Evolutionary conservation across 2,329 filamentous ascomycete species (phyloP).

Genomic region (Amauroascus niger): DNA sequence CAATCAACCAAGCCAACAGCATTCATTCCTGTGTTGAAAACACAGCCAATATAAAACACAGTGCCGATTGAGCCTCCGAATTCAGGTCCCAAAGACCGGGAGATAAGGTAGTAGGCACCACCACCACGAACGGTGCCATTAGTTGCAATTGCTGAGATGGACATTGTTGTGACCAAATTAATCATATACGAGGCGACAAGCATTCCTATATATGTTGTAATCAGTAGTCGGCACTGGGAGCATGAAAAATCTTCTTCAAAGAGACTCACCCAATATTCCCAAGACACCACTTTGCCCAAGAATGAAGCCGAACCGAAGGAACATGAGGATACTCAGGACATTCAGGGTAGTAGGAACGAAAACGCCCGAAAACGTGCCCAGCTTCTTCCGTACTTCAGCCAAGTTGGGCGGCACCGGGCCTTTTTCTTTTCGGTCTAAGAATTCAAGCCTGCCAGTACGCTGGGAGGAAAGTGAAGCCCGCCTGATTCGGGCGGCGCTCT

Average conservation of each 20-base stretch:
- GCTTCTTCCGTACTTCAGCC: constrained; percentile 44
- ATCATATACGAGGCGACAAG: constrained; percentile 67
- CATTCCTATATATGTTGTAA: constrained; percentile 44
- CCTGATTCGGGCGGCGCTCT: constrained; percentile 9
- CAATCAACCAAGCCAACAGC: constrained; percentile 79
- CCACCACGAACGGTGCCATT: constrained; percentile 83
- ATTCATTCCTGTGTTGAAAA: constrained; percentile 79
- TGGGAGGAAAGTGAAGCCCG: constrained; percentile 16
- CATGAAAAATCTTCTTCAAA: constrained; percentile 6
- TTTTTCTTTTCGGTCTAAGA: constrained; percentile 28
- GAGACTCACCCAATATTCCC: constrained; percentile 61
- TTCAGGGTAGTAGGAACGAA: constrained; percentile 85
- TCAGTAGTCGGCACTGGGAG: constrained; percentile 17
- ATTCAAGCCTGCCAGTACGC: constrained; percentile 14
- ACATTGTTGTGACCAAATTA: constrained; percentile 75
- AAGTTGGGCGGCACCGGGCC: constrained; percentile 21
- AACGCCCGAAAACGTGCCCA: constrained; percentile 67
- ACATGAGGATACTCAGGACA: constrained; percentile 85
- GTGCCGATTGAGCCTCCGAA: constrained; percentile 83
- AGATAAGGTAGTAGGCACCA: constrained; percentile 82
- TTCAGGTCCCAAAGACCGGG: constrained; percentile 72
- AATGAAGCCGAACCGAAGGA: constrained; percentile 77
- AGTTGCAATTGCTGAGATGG: constrained; percentile 77
- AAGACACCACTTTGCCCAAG: constrained; percentile 69
- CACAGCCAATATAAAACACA: constrained; percentile 82